Percentiles rank a stretch among this genome's conserved stretches.
These are phyloP conservation scores for Megacollybia platyphylla DNA, from an alignment of 1,284 basidiomycete genomes.

Conservation along the genomic window DNA sequence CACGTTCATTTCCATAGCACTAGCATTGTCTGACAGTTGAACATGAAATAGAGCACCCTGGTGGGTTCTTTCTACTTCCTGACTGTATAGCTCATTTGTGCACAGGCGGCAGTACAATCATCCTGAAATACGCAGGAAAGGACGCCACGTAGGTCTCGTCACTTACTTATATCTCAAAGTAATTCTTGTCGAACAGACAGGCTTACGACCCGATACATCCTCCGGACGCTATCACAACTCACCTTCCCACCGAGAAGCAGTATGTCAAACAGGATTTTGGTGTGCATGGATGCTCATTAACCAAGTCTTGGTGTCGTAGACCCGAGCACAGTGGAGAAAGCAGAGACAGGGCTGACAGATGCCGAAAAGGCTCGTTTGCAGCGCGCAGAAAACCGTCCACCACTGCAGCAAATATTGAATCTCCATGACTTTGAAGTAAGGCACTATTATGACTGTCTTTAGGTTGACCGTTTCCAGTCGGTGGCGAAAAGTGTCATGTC, in stretches of 20 bases:
- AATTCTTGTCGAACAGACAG: conserved; percentile 21
- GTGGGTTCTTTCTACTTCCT: conserved; percentile 17
- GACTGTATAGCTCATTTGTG: neutral
- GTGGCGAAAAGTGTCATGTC: conserved; percentile 66
- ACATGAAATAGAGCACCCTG: conserved; percentile 44
- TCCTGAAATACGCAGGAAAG: conserved; percentile 63
- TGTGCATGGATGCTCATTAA: conserved; percentile 2
- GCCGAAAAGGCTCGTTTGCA: conserved; percentile 47
- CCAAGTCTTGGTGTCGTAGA: conserved; percentile 59
- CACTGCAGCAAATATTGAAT: conserved; percentile 70
- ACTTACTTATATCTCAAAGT: neutral
- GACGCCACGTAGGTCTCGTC: conserved; percentile 52
- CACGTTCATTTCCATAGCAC: neutral
- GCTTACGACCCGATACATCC: conserved; percentile 86
- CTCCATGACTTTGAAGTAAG: conserved; percentile 86
- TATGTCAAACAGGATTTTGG: conserved; percentile 18
- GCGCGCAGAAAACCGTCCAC: conserved; percentile 44
- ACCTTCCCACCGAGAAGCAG: conserved; percentile 71
- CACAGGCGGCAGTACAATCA: conserved; percentile 44
- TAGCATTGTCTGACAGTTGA: neutral
- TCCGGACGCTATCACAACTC: conserved; percentile 75
- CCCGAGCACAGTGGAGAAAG: conserved; percentile 44
- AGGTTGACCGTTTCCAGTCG: conserved; percentile 24
- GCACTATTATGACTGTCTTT: neutral
- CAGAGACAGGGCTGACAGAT: conserved; percentile 41